Evolutionary conservation across 768 basidiomycete genomes (phyloP), one percentile per base, ranked within the genome.

Genomic region (Tylopilus sp.): DNA sequence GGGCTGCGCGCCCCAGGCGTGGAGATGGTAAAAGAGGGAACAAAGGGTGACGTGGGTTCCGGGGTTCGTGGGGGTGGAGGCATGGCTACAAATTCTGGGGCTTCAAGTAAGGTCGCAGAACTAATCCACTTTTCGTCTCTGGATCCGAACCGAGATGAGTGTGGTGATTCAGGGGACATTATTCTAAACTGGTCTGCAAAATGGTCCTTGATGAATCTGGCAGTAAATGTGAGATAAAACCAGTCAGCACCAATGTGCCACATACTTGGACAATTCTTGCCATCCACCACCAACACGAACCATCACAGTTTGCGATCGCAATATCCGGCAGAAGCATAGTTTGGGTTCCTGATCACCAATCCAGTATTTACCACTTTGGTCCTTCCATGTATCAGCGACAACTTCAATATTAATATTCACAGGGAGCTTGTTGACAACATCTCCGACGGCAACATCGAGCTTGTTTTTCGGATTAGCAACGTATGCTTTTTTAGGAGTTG

Each of bases 261-360:
- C 85, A 41, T 66, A 95, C 93, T 85, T 92, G 18, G 91, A 91
- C 47, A 98, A 71, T 67, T 95, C 93, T 49, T 82, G 74, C 94
- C 94, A 98, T 17, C 95, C 95, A 31, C 95, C 95, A 23, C 94
- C 94, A 13, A 97, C 91, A 52, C 94, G 82, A 40, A 98, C 94
- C 94, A 97, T 97, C 56, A 95, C 93, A 0, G 89, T 93, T 61
- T 92, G 88, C 1, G 88, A 92, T 11, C 92, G 83, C 23, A 95
- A 71, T 41, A 95, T 95, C 23, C 94, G 81, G 67, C 92, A 93
- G 68, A 93, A 95, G 68, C 91, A 95, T 28, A 95, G 74, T 67
- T 85, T 92, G 6, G 91, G 82, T 46, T 95, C 91, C 58, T 91
- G 83, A 57, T 91, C 86, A 13, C 95, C 95, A 58, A 95, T 97